These are phyloP conservation scores for Avena insularis DNA, from an alignment of 176 grass and related monocot genomes.

Conservation along the genomic window DNA sequence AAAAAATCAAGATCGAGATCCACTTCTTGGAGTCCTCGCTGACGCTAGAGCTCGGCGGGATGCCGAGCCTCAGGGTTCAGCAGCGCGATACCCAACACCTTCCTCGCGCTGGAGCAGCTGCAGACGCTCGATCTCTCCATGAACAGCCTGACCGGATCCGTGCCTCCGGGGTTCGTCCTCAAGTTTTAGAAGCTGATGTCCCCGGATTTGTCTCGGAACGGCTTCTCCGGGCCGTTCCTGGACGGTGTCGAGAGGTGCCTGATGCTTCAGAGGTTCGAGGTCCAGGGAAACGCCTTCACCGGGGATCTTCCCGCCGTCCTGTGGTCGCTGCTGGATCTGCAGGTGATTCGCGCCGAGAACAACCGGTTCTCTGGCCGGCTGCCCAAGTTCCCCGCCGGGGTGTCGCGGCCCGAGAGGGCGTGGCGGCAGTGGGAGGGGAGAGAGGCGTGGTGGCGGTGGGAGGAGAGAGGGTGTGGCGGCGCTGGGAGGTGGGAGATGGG, in stretches of 20 bases:
- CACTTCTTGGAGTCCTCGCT: slow-evolving; percentile 60
- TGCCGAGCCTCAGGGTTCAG: slow-evolving; percentile 61
- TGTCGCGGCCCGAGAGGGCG: slow-evolving; percentile 53
- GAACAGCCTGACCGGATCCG: slow-evolving; percentile 61
- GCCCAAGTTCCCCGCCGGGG: slow-evolving; percentile 41
- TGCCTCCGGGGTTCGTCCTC: slow-evolving; percentile 60
- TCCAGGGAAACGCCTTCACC: slow-evolving; percentile 69
- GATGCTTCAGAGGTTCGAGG: slow-evolving; percentile 69
- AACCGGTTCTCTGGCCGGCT: slow-evolving; percentile 62
- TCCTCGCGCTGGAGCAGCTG: slow-evolving; percentile 55
- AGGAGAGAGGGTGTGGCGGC: too few species aligned
- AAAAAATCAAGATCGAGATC: slow-evolving; percentile 31
- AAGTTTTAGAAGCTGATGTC: slow-evolving; percentile 54
- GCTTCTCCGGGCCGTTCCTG: slow-evolving; percentile 63
- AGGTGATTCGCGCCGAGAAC: slow-evolving; percentile 62
- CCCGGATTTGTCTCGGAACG: slow-evolving; percentile 67
- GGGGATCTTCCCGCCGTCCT: slow-evolving; percentile 62
- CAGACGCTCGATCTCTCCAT: slow-evolving; percentile 70
- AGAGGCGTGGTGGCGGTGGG: too few species aligned
- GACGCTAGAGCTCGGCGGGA: slow-evolving; percentile 55
- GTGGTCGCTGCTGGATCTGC: slow-evolving; percentile 69
- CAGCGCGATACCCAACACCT: slow-evolving; percentile 51
- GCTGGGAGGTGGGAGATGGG: too few species aligned
- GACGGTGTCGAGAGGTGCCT: slow-evolving; percentile 47
- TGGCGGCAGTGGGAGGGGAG: too few species aligned